These are phyloP conservation scores for Aureobasidium sp. DNA, from an alignment of 2,329 filamentous ascomycete genomes.

Conservation along the genomic window DNA sequence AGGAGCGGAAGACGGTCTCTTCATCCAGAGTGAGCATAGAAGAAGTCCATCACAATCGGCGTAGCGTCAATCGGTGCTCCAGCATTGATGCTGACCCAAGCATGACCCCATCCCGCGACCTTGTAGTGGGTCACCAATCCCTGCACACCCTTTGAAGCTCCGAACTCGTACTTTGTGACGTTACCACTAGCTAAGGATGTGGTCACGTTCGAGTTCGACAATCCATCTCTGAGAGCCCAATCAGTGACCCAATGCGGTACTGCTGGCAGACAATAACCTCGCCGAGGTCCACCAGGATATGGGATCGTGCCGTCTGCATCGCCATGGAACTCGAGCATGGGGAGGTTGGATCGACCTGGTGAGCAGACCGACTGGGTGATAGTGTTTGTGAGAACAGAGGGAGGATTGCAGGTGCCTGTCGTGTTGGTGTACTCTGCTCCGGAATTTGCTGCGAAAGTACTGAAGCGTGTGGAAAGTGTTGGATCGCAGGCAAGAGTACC, in stretches of 20 bases:
- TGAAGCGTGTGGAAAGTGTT: conserved; percentile 32
- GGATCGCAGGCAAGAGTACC: conserved; percentile 40
- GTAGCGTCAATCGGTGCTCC: conserved; percentile 19
- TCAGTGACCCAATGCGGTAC: conserved; percentile 19
- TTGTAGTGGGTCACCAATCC: conserved; percentile 31
- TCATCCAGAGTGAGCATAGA: conserved; percentile 16
- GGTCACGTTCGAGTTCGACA: conserved; percentile 23
- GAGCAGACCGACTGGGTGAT: conserved; percentile 16
- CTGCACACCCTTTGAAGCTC: conserved; percentile 22
- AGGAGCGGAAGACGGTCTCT: background rate
- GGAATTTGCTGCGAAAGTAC: conserved; percentile 41
- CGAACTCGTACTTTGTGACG: conserved; percentile 22
- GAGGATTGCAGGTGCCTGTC: conserved; percentile 14
- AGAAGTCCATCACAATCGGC: conserved; percentile 23
- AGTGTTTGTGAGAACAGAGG: conserved; percentile 19
- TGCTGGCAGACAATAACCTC: conserved; percentile 11
- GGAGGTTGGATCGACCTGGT: conserved; percentile 21
- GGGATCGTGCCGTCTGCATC: conserved; percentile 30
- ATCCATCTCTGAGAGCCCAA: conserved; percentile 28
- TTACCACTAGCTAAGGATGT: conserved; percentile 19
- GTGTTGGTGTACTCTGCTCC: conserved; percentile 35
- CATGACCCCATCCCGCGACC: conserved; percentile 30
- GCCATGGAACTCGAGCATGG: conserved; percentile 37
- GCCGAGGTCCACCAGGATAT: conserved; percentile 25
- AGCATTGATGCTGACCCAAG: conserved; percentile 29